Base-by-base conservation (phyloP, 139 green algal genomes). In the Volvox reticuliferus region DNA sequence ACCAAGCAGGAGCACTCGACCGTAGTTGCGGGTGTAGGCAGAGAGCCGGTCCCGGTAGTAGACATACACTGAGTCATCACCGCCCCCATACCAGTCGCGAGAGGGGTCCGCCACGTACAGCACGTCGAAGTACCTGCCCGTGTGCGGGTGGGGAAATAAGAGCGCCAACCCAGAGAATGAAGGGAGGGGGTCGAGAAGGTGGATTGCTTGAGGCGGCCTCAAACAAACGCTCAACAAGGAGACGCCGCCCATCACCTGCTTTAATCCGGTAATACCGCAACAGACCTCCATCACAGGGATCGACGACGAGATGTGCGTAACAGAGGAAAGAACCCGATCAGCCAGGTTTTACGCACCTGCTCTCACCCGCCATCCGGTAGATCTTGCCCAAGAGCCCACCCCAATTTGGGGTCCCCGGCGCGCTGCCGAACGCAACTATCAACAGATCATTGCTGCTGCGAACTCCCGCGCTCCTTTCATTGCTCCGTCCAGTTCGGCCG, bases 341-440 rank as follows among this genome's bases (percentile, higher is more conserved):
- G 44, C 44, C 44, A 55, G 9, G 5, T 9, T 55, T 12, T 28
- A 30, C 83, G 21, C 68, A 89, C 83, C 36, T 89, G 62, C 78
- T 71, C 19, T 19, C 69, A 2, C 69, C 85, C n/a, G 37, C 26
- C 67, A 79, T 61, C 79, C 86, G 89, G 76, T 94, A 91, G n/a
- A 98, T 91, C 50, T 93, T 89, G 81, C 69, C 80, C 78, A 99
- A 91, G 79, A 98, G 79, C 0, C 97, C 96, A 9, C 95, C 98
- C 98, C 97, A 99, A 91, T 99, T 99, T 24, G 98, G 97, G n/a
- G 97, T 94, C 3, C 98, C 98, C 2, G 98, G 98, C 12, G 98
- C 98, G 67, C 94, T 98, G 32, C 96, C 98, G 94, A 99, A 99
- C 12, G 98, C 95, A 28, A 99, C 97, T 50, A 99, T 93, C 68